A percentile compares a stretch with the other conserved stretches of the same genome.
These are phyloP conservation scores for Ceratocystis huliohia DNA, from an alignment of 2,329 filamentous ascomycete genomes.

Conservation along the genomic window DNA sequence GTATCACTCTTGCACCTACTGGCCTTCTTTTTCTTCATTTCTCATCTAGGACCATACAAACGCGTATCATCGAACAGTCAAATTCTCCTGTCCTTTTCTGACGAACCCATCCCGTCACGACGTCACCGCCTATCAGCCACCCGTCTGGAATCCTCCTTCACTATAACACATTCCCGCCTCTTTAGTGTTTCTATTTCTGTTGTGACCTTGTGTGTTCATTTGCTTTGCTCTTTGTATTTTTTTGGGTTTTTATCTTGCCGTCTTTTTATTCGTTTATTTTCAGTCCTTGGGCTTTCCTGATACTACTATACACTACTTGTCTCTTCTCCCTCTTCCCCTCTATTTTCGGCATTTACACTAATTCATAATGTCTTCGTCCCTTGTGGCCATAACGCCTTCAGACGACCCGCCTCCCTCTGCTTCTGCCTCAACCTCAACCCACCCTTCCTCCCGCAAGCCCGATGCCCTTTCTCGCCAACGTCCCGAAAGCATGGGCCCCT, in stretches of 20 bases:
- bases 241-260: not conserved
- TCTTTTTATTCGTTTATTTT: not conserved
- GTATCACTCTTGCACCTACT: too few relatives aligned
- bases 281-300: not conserved
- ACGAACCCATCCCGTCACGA: not conserved
- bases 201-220: not conserved
- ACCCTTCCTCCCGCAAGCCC: not conserved
- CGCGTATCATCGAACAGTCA: too few relatives aligned
- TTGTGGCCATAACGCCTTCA: not conserved
- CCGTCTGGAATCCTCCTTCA: not conserved
- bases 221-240: not conserved
- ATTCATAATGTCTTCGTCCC: not conserved
- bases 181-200: not conserved
- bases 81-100: not conserved
- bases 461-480: constrained; percentile 3
- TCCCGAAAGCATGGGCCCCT: constrained; percentile 12
- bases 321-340: not conserved
- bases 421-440: not conserved
- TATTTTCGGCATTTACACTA: not conserved
- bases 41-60: not conserved
- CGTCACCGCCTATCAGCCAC: not conserved
- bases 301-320: not conserved
- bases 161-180: not conserved
- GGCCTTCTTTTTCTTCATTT: not conserved
- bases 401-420: not conserved